phyloP scores from a whole-genome alignment of 805 yeast genomes.

The Diddensiella caesifluorescens region DNA sequence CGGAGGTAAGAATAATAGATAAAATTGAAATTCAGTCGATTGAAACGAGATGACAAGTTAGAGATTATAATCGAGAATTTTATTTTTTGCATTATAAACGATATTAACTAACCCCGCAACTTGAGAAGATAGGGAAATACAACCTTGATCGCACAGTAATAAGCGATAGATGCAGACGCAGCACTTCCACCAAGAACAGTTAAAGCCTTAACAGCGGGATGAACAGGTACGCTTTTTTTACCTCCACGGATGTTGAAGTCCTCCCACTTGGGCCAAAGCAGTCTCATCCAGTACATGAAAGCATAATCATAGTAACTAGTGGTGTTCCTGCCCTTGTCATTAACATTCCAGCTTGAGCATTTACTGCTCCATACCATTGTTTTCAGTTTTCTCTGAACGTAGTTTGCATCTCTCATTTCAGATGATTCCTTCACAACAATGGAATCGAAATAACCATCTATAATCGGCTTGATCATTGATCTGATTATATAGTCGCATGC shows the following conservation, averaged over 20 bases:
- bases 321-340: conserved; percentile 14
- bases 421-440: conserved; percentile 16
- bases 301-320: conserved; percentile 14
- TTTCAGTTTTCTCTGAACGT: conserved; percentile 6
- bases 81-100: not conserved
- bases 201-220: conserved; percentile 7
- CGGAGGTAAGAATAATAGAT: too few species aligned
- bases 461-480: conserved; percentile 13
- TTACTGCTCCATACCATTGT: conserved; percentile 14
- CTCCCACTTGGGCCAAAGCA: conserved; percentile 11
- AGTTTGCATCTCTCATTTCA: conserved; percentile 11
- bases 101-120: not conserved
- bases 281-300: conserved; percentile 13
- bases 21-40: too few species aligned
- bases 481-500: conserved; percentile 15
- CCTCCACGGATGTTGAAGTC: conserved; percentile 15
- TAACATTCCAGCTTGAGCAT: conserved; percentile 18
- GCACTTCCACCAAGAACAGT: conserved; percentile 7
- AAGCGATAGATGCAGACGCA: not conserved
- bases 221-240: conserved; percentile 5
- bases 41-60: too few species aligned
- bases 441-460: conserved; percentile 5
- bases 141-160: not conserved
- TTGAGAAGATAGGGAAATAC: not conserved
- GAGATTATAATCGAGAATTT: not conserved